phyloP scores from a whole-genome alignment of 2,329 filamentous ascomycete species.

The Phaeophleospora eucalypticola region DNA sequence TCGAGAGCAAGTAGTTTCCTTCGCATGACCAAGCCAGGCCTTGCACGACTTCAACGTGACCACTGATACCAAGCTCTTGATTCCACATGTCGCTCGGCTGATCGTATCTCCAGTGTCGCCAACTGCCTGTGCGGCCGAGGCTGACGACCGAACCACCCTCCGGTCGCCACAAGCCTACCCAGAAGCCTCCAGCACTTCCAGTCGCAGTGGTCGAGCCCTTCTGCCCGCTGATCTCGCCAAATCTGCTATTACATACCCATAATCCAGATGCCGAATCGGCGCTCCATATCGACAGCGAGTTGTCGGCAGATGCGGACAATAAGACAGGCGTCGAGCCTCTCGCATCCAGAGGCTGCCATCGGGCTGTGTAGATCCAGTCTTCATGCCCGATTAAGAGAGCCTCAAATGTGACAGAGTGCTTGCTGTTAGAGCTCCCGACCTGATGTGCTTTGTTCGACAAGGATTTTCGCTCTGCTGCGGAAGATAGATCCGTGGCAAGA shows the following conservation, averaged over 20 bases:
- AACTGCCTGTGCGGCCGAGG: conserved; percentile 86
- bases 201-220: conserved; percentile 97
- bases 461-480: conserved; percentile 43
- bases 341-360: conserved; percentile 59
- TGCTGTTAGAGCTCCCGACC: conserved; percentile 57
- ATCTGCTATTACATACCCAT: conserved; percentile 79
- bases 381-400: conserved; percentile 91
- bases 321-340: conserved; percentile 44
- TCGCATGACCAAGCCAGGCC: conserved; percentile 78
- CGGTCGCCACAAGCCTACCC: conserved; percentile 90
- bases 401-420: conserved; percentile 85
- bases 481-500: conserved; percentile 5
- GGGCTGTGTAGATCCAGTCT: conserved; percentile 93
- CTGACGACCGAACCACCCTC: conserved; percentile 70
- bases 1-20: conserved; percentile 82
- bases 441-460: conserved; percentile 86
- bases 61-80: conserved; percentile 72
- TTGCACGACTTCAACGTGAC: conserved; percentile 77
- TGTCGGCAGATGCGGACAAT: conserved; percentile 89
- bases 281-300: conserved; percentile 91
- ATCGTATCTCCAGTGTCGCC: conserved; percentile 77
- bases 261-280: conserved; percentile 78
- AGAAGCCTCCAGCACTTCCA: conserved; percentile 92
- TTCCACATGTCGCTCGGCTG: conserved; percentile 63
- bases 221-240: conserved; percentile 90